Conservation (phyloP, 176 grass and related monocot species). For the Neostapfia colusana region DNA sequence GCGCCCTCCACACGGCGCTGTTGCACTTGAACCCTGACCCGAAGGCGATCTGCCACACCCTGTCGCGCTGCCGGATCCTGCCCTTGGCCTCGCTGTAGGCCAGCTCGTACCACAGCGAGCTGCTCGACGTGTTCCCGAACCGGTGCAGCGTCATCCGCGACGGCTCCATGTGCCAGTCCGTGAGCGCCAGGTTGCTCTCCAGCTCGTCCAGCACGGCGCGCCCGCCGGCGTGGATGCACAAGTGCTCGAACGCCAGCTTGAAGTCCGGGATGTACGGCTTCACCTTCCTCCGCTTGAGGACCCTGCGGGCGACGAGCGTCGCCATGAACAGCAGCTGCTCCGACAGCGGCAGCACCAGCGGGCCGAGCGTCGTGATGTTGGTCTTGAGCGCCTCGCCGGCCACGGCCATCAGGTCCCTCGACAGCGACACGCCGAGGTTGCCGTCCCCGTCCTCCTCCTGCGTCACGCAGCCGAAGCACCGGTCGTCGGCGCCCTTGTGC, state of each 20-base stretch:
- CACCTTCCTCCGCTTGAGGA: slow-evolving; percentile 69
- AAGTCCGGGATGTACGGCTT: slow-evolving; percentile 92
- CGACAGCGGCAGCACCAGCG: slow-evolving; percentile 70
- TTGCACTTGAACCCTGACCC: slow-evolving; percentile 95
- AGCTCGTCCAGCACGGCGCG: slow-evolving; percentile 80
- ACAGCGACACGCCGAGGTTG: slow-evolving; percentile 68
- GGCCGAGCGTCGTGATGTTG: slow-evolving; percentile 84
- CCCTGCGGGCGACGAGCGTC: slow-evolving; percentile 58
- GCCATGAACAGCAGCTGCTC: slow-evolving; percentile 77
- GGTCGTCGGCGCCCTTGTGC: slow-evolving; percentile 82
- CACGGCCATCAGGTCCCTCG: slow-evolving; percentile 79
- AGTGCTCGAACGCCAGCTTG: slow-evolving; percentile 87
- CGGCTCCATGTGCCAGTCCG: slow-evolving; percentile 91
- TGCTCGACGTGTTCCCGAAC: slow-evolving; percentile 91
- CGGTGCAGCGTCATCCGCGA: slow-evolving; percentile 83
- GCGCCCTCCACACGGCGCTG: slow-evolving; percentile 77
- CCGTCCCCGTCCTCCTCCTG: slow-evolving; percentile 73
- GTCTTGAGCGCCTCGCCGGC: slow-evolving; percentile 83
- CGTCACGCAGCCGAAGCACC: slow-evolving; percentile 72
- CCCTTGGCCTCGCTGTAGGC: slow-evolving; percentile 85
- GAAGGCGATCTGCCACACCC: slow-evolving; percentile 89
- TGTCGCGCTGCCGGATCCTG: slow-evolving; percentile 59
- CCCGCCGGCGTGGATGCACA: slow-evolving; percentile 85
- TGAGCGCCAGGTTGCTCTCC: slow-evolving; percentile 71
- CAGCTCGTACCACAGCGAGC: slow-evolving; percentile 87